Base-by-base conservation (phyloP, 345 rosid genomes). In the Eutrema japonicum region DNA sequence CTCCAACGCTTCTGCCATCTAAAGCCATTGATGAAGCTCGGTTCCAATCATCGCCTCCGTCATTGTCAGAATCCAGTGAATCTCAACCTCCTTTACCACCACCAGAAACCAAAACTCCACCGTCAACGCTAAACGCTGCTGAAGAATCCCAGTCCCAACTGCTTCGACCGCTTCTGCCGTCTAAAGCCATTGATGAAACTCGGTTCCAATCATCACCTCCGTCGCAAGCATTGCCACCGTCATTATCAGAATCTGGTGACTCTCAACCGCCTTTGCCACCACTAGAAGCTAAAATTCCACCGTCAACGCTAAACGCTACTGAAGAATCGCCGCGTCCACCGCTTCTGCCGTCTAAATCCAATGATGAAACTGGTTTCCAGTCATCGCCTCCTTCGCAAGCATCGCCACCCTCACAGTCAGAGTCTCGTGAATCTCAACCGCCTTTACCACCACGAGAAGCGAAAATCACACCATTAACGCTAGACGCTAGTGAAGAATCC, bases 151-250 rank as follows among this genome's bases (percentile, higher is more conserved):
- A 16, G 7, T 5, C 73, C 1, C 57, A 64, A 46, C 49, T n/a
- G 22, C 26, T 30, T 35, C 41, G 26, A 56, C 14, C 35, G 35
- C 14, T 27, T 51, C 30, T 4, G 8, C 58, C 37, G 5, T 41
- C 61, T 51, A 71, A 40, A 58, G 38, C 66, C 26, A 59, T 30
- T 41, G 64, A 61, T 10, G 61, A 60, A 41, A 29, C 68, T 2
- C 26, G 0, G n/a, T n/a, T 33, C 29, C 61, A 13, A 10, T 52
- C 54, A 9, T 6, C 8, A 30, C 63, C 42, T 14, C 30, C 32
- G 3, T 30, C 36, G 41, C 32, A 37, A 49, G 30, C 40, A 59
- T 48, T 8, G 0, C 3, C 69, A 61, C 52, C 43, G 2, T 22
- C 46, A 26, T 18, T 10, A 1, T 40, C 63, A 64, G 27, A 40